Conservation (phyloP, 169 alveolate genomes). For the Condylostoma magnum region DNA sequence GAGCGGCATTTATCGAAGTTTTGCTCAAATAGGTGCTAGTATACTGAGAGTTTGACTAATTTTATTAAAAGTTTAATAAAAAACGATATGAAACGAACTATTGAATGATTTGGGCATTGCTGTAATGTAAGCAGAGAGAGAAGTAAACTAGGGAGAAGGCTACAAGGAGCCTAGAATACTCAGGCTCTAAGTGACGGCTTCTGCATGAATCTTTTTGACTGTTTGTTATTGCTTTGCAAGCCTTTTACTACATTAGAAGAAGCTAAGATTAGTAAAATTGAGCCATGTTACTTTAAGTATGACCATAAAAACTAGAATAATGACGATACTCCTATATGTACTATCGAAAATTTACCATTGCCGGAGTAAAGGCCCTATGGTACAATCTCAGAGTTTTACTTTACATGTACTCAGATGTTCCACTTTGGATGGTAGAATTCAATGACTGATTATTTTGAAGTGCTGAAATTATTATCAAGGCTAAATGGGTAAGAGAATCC, state of each 20-base stretch:
- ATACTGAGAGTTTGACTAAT: background rate
- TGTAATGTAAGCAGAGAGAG: background rate
- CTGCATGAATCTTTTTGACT: conserved; percentile 13
- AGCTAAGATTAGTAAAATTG: background rate
- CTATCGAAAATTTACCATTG: conserved; percentile 1
- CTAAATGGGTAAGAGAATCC: background rate
- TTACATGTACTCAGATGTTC: background rate
- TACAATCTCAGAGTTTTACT: conserved; percentile 32
- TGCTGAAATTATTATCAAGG: background rate
- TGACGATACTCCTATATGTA: conserved; percentile 7
- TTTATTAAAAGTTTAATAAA: background rate
- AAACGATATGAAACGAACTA: background rate
- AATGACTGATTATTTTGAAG: background rate
- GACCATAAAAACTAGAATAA: background rate
- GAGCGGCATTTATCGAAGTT: background rate
- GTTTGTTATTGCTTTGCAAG: background rate
- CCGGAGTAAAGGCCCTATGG: background rate
- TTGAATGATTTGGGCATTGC: background rate
- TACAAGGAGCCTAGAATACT: background rate
- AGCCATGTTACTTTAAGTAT: background rate
- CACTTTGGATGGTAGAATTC: conserved; percentile 15
- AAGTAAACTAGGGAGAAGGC: conserved; percentile 6
- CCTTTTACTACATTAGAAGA: background rate
- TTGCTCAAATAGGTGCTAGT: background rate
- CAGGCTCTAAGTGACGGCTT: conserved; percentile 11